Evolutionary conservation across 2,329 filamentous ascomycete species (phyloP).

Genomic region (Aspergillus sp.): DNA sequence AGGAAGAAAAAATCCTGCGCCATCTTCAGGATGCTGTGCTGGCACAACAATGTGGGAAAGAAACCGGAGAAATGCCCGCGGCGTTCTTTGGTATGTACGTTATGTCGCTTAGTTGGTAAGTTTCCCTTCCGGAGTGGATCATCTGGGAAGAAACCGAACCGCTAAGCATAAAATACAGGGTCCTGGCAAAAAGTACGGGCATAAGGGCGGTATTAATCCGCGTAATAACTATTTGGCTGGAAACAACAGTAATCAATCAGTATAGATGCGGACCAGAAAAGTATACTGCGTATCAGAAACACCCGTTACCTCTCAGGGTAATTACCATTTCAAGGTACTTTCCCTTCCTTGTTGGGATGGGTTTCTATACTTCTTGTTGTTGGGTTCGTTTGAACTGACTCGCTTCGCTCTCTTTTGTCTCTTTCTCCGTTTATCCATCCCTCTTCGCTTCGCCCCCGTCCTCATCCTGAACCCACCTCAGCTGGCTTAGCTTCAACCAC

Average conservation of each 20-base stretch:
- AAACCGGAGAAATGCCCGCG: too few relatives aligned
- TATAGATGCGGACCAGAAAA: not conserved
- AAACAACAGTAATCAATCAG: not conserved
- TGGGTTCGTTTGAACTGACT: too few relatives aligned
- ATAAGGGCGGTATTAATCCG: not conserved
- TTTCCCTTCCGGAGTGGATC: not conserved
- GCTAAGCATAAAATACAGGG: conserved; percentile 1
- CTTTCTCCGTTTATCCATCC: not conserved
- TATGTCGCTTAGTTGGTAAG: not conserved
- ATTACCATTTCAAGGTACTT: not conserved
- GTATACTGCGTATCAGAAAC: not conserved
- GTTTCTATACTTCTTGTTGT: too few relatives aligned
- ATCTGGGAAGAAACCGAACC: not conserved
- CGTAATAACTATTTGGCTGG: not conserved
- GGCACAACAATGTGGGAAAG: too few relatives aligned
- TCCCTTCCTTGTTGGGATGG: too few relatives aligned
- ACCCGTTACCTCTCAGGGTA: not conserved
- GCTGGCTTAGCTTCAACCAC: not conserved
- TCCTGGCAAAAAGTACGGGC: not conserved
- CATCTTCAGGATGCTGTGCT: too few relatives aligned
- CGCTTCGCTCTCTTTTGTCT: not conserved
- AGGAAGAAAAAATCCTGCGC: too few relatives aligned
- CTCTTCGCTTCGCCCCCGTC: too few relatives aligned
- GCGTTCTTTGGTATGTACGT: not conserved
- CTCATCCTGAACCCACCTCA: not conserved